Conservation (phyloP, 495 filamentous ascomycete species). For the Cairneyella variabilis region DNA sequence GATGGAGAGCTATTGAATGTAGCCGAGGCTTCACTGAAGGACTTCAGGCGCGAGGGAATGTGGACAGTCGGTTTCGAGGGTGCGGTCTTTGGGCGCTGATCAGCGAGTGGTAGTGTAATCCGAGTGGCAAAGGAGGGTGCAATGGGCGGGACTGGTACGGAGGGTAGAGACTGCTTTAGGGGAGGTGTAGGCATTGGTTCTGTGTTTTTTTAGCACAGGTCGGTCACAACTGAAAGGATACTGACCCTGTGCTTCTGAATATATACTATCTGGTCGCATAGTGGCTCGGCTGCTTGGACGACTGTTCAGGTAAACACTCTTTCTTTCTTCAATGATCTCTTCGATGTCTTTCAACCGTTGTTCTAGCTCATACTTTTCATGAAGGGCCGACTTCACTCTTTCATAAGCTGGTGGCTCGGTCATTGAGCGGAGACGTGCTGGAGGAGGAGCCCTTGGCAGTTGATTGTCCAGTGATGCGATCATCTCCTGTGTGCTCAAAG, state of each 20-base stretch:
- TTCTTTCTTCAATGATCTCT: conserved; percentile 43
- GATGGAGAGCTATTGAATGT: conserved; percentile 19
- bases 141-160: background rate
- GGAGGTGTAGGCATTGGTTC: conserved; percentile 24
- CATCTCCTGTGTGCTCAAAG: conserved; percentile 19
- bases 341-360: conserved; percentile 42
- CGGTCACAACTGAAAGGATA: background rate
- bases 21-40: conserved; percentile 22
- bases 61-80: conserved; percentile 20
- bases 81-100: conserved; percentile 20
- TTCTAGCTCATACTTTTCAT: conserved; percentile 48
- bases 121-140: conserved; percentile 18
- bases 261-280: conserved; percentile 15
- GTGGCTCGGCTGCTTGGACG: conserved; percentile 29
- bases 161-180: background rate
- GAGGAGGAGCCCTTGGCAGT: conserved; percentile 18
- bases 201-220: background rate
- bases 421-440: conserved; percentile 19
- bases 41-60: conserved; percentile 21
- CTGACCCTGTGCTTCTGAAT: conserved; percentile 22
- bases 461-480: conserved; percentile 16
- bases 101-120: conserved; percentile 3
- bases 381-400: conserved; percentile 47
- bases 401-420: conserved; percentile 30
- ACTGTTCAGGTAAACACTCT: conserved; percentile 46